Evolutionary conservation across 305 asterid species (phyloP).

Genomic region (Nicotiana rustica): DNA sequence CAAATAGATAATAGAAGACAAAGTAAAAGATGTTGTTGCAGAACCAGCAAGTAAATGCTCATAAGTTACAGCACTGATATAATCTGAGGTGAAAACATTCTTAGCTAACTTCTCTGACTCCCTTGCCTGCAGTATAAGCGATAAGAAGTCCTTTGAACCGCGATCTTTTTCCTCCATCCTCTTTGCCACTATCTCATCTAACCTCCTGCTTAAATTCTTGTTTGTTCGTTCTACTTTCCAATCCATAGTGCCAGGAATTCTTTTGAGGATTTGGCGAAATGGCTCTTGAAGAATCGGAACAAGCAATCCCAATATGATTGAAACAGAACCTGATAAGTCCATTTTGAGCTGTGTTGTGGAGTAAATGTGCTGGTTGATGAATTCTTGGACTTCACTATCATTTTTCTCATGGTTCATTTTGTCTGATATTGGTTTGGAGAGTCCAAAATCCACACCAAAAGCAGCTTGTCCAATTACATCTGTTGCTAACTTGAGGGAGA

Average conservation of each 20-base stretch:
- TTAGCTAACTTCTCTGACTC: constrained; percentile 61
- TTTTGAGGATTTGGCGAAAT: constrained; percentile 78
- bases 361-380: constrained; percentile 87
- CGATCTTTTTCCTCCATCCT: constrained; percentile 55
- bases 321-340: constrained; percentile 93
- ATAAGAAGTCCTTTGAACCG: constrained; percentile 73
- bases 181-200: constrained; percentile 68
- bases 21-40: constrained; percentile 86
- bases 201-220: constrained; percentile 55
- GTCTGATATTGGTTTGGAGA: constrained; percentile 62
- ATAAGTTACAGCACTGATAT: constrained; percentile 83
- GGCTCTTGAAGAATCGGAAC: constrained; percentile 88
- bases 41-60: constrained; percentile 97
- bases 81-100: constrained; percentile 73
- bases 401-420: constrained; percentile 35
- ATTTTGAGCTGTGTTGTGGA: constrained; percentile 94
- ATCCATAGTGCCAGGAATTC: constrained; percentile 91
- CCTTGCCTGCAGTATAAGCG: constrained; percentile 74
- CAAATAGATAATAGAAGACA: constrained; percentile 75
- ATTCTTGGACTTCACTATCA: constrained; percentile 62
- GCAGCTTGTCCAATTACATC: constrained; percentile 95
- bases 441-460: constrained; percentile 88
- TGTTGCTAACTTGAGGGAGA: constrained; percentile 83
- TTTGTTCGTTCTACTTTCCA: constrained; percentile 79
- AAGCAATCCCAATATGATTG: constrained; percentile 79